Base-by-base conservation (phyloP, 805 yeast species). In the Metschnikowia gelsemii region DNA sequence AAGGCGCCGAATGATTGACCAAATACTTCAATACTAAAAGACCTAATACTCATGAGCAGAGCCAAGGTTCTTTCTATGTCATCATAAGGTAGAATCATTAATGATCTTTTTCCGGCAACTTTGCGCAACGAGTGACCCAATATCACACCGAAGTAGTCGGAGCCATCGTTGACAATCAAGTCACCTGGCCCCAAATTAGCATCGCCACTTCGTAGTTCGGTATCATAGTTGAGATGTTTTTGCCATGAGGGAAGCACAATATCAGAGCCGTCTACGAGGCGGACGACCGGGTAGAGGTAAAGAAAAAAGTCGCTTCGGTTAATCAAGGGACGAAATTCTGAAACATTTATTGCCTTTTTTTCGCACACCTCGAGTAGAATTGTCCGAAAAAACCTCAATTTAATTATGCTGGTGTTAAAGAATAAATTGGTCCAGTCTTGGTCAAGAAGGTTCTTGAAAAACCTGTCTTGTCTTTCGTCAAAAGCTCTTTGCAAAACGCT, bases 381-480 rank as follows among this genome's bases (percentile, higher is more conserved):
- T 4, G 51, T 43, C 19, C 52, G 38, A 25, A 49, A 29, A 32
- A 49, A 46, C 30, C 52, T 26, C n/a, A 49, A 28, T 34, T 47
- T 49, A 19, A 46, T 40, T 9, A 41, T 42, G 31, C 48, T 41
- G n/a, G 51, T 35, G 20, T 16, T 28, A 9, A 32, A 24, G 8
- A 33, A 40, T 22, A 27, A 14, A 14, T 18, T 14, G 5, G 22
- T 8, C 52, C 52, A 49, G 19, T 38, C 20, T 9, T 33, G 38
- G 19, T 19, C 12, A 9, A 21, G 32, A 17, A 37, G 23, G n/a
- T 35, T 28, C 8, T 21, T 7, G 4, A 31, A 14, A 14, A 28
- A 8, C 2, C 17, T 29, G 17, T 13, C 17, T 5, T 18, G 40
- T 5, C 33, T 17, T 13, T 34, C 42, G 11, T 43, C 50, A 20